Evolutionary conservation across 805 yeast genomes (phyloP).

Genomic region (Yamadazyma endophytica): DNA sequence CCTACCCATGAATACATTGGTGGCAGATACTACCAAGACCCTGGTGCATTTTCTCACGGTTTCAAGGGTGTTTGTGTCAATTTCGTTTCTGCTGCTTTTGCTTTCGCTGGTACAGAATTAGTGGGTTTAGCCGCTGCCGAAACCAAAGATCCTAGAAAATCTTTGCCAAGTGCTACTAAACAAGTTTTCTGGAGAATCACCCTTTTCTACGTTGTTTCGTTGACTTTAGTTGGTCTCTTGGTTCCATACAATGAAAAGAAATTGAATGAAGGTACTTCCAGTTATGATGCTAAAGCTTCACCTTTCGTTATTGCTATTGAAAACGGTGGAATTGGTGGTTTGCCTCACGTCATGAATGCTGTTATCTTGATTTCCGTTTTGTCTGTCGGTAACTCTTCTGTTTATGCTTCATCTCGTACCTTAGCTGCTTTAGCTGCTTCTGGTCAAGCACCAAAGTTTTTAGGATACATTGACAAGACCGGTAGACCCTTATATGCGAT

Average conservation of each 20-base stretch:
- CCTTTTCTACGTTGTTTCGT: constrained; percentile 41
- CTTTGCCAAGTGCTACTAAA: constrained; percentile 38
- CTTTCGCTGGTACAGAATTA: constrained; percentile 33
- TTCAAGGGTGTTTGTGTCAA: constrained; percentile 37
- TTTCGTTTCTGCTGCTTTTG: constrained; percentile 33
- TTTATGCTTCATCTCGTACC: constrained; percentile 38
- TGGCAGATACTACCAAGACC: constrained; percentile 46
- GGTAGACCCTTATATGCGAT: constrained; percentile 51
- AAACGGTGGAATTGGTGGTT: constrained; percentile 32
- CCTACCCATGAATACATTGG: constrained; percentile 48
- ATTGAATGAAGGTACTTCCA: constrained; percentile 38
- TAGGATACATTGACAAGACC: constrained; percentile 44
- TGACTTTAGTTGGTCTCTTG: constrained; percentile 45
- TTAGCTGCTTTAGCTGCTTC: constrained; percentile 43
- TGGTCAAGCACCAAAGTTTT: constrained; percentile 41
- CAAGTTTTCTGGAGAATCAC: constrained; percentile 41
- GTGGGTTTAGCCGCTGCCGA: constrained; percentile 40
- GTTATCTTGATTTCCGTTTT: constrained; percentile 37
- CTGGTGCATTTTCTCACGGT: constrained; percentile 53
- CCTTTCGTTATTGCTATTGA: constrained; percentile 69
- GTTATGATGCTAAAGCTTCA: constrained; percentile 60
- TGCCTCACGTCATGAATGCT: constrained; percentile 37
- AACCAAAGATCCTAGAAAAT: constrained; percentile 31
- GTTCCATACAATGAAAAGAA: constrained; percentile 44
- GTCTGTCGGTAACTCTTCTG: constrained; percentile 42